These are phyloP conservation scores for Eurotiales sp. DNA, from an alignment of 2,329 filamentous ascomycete genomes.

Conservation along the genomic window DNA sequence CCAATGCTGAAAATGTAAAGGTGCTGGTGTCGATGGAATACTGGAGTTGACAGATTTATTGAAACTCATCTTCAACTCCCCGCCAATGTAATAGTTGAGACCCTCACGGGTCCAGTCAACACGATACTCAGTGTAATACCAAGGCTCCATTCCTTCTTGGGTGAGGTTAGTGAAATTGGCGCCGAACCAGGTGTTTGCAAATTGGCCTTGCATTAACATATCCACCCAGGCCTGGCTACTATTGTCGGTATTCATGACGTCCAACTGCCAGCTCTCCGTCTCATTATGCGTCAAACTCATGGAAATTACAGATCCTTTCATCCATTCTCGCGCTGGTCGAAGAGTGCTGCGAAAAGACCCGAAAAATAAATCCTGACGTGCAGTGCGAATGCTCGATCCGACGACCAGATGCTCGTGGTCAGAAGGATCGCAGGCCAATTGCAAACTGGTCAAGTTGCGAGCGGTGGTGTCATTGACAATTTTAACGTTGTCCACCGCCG, in stretches of 20 bases:
- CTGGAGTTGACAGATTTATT: constrained; percentile 29
- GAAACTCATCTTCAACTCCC: constrained; percentile 31
- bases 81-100: constrained; percentile 43
- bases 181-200: constrained; percentile 34
- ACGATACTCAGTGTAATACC: constrained; percentile 45
- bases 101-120: constrained; percentile 47
- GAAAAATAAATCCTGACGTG: constrained; percentile 46
- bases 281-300: constrained; percentile 47
- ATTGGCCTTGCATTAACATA: constrained; percentile 37
- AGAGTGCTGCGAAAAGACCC: constrained; percentile 45
- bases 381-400: constrained; percentile 41
- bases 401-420: constrained; percentile 39
- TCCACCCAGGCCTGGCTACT: constrained; percentile 35
- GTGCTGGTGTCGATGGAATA: constrained; percentile 40
- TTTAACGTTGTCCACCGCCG: constrained; percentile 16
- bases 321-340: constrained; percentile 34
- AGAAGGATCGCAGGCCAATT: constrained; percentile 6
- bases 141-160: constrained; percentile 30
- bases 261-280: constrained; percentile 40
- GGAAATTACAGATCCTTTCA: constrained; percentile 42
- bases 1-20: constrained; percentile 48
- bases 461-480: constrained; percentile 31
- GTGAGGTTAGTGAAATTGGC: constrained; percentile 41
- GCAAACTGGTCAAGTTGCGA: constrained; percentile 26
- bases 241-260: constrained; percentile 45